phyloP scores from a whole-genome alignment of 352 stramenopile genomes.

The Phytopythium vexans region DNA sequence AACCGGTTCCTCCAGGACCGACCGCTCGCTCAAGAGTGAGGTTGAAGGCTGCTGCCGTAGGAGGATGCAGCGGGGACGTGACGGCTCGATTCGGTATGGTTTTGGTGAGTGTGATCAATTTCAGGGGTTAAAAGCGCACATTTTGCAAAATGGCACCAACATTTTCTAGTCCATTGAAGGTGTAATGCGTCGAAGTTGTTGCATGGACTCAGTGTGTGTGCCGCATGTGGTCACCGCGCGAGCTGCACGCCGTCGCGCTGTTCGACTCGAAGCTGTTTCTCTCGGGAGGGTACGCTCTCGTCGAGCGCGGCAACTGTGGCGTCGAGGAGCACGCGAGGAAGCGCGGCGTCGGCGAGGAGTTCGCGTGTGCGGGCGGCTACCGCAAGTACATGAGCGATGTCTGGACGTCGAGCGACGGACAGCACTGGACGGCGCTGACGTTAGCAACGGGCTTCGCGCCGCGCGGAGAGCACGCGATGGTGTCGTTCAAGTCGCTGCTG shows the following conservation, averaged over 20 bases:
- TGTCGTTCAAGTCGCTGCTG: constrained; percentile 47
- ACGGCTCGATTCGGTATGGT: too few species aligned
- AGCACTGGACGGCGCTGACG: constrained; percentile 49
- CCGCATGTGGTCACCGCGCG: constrained; percentile 75
- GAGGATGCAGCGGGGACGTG: too few species aligned
- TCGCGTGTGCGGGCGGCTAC: constrained; percentile 60
- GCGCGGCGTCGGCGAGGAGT: constrained; percentile 51
- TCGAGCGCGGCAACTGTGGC: constrained; percentile 65
- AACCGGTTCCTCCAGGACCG: constrained; percentile 52
- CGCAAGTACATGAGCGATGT: constrained; percentile 69
- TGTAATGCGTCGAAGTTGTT: too few species aligned
- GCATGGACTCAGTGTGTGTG: constrained; percentile 40
- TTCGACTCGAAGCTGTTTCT: constrained; percentile 45
- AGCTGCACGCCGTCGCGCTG: constrained; percentile 59
- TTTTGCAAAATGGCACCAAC: too few species aligned
- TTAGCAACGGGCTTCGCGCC: constrained; percentile 26
- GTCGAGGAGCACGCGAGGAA: constrained; percentile 53
- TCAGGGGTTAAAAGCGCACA: too few species aligned
- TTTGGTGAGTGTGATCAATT: too few species aligned
- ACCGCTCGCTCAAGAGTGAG: constrained; percentile 5
- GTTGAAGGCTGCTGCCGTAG: too few species aligned
- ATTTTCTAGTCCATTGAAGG: too few species aligned
- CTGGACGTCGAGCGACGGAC: constrained; percentile 61
- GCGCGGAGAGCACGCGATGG: constrained; percentile 70
- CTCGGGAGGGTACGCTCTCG: constrained; percentile 56